phyloP scores from a whole-genome alignment of 768 basidiomycete species.

The Russula abietina region DNA sequence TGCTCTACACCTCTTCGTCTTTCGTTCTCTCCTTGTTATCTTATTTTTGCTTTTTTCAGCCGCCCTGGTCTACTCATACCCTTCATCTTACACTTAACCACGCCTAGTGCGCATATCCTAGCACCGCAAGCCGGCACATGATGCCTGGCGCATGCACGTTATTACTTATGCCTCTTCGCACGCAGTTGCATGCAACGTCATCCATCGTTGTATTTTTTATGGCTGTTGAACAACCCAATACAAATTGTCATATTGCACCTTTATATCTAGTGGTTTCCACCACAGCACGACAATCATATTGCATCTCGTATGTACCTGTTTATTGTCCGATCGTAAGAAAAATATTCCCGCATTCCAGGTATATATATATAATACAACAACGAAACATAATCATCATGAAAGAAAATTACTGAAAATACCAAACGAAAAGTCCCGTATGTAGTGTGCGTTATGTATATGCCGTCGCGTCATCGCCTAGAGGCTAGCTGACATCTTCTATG shows the following conservation, averaged over 20 bases:
- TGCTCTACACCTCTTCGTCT: background rate
- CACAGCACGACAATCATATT: no score
- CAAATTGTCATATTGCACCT: background rate
- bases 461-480: no score
- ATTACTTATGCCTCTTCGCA: background rate
- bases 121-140: slow-evolving; percentile 1
- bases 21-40: background rate
- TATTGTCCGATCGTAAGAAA: background rate
- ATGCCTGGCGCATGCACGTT: background rate
- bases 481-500: slow-evolving; percentile 18
- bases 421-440: background rate
- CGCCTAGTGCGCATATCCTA: slow-evolving; percentile 6
- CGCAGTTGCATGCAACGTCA: background rate
- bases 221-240: background rate
- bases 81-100: background rate
- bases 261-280: no score
- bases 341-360: background rate
- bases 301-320: background rate
- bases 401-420: background rate
- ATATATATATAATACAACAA: background rate
- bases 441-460: background rate
- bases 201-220: background rate
- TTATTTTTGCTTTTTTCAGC: background rate
- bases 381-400: background rate
- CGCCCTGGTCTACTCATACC: no score